Percentiles rank a stretch among this genome's conserved stretches.
These are phyloP conservation scores for Sodiomyces alkalinus DNA, from an alignment of 2,329 filamentous ascomycete genomes.

Conservation along the genomic window DNA sequence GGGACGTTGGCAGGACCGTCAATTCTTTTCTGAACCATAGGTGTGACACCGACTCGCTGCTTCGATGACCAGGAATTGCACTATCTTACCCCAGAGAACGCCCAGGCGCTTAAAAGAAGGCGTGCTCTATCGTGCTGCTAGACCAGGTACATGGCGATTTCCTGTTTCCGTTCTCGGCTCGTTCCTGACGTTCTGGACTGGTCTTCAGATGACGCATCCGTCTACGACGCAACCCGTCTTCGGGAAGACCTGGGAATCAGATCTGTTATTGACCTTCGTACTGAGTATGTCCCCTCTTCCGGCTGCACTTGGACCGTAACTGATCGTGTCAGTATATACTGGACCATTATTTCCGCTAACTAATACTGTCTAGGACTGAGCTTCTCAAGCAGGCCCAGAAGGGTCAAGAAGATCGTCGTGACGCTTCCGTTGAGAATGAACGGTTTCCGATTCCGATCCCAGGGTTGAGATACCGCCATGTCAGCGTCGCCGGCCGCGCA, in stretches of 20 bases:
- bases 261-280: conserved; percentile 66
- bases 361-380: conserved; percentile 41
- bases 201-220: conserved; percentile 58
- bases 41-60: conserved; percentile 11
- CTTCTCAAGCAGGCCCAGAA: conserved; percentile 54
- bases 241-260: conserved; percentile 45
- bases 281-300: conserved; percentile 42
- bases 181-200: no score
- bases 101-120: conserved; percentile 45
- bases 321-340: not conserved
- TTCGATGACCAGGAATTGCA: not conserved
- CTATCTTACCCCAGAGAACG: conserved; percentile 14
- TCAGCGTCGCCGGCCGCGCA: conserved; percentile 58
- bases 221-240: conserved; percentile 45
- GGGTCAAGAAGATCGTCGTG: conserved; percentile 30
- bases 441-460: conserved; percentile 51
- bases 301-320: no score
- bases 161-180: no score
- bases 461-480: conserved; percentile 45
- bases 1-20: conserved; percentile 56
- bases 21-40: conserved; percentile 41
- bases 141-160: conserved; percentile 29
- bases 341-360: not conserved
- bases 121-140: conserved; percentile 52
- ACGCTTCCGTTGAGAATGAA: no score